These are phyloP conservation scores for Hawksworthiomyces lignivorus DNA, from an alignment of 2,329 filamentous ascomycete genomes.

Conservation along the genomic window DNA sequence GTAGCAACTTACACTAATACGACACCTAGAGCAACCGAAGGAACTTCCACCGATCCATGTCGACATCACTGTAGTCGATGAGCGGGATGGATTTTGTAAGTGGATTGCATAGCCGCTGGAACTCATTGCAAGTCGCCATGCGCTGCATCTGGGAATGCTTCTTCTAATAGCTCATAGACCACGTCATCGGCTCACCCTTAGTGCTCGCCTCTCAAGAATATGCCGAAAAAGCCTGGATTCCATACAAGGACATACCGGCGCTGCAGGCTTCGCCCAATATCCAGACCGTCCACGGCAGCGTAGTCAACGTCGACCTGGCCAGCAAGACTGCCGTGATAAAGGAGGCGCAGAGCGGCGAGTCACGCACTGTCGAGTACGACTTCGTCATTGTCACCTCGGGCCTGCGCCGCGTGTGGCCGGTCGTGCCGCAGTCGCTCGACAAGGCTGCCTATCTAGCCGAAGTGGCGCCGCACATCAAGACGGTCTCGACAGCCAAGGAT, in stretches of 20 bases:
- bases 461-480: constrained; percentile 49
- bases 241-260: constrained; percentile 58
- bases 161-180: constrained; percentile 55
- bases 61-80: constrained; percentile 67
- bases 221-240: constrained; percentile 62
- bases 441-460: constrained; percentile 58
- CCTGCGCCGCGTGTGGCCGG: constrained; percentile 61
- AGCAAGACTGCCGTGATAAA: constrained; percentile 52
- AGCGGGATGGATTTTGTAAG: constrained; percentile 78
- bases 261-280: constrained; percentile 53
- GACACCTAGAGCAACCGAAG: not conserved
- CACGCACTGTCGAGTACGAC: constrained; percentile 52
- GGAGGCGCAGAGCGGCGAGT: constrained; percentile 20
- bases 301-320: constrained; percentile 51
- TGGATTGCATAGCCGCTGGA: no score
- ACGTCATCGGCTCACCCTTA: constrained; percentile 68
- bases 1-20: no score
- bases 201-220: constrained; percentile 58
- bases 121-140: no score
- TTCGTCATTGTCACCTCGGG: constrained; percentile 69
- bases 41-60: constrained; percentile 36
- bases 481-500: constrained; percentile 41
- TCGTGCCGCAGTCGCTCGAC: constrained; percentile 59
- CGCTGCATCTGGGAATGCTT: no score
- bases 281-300: constrained; percentile 57